These are phyloP conservation scores for Cercospora sojina DNA, from an alignment of 2,329 filamentous ascomycete genomes.

Conservation along the genomic window DNA sequence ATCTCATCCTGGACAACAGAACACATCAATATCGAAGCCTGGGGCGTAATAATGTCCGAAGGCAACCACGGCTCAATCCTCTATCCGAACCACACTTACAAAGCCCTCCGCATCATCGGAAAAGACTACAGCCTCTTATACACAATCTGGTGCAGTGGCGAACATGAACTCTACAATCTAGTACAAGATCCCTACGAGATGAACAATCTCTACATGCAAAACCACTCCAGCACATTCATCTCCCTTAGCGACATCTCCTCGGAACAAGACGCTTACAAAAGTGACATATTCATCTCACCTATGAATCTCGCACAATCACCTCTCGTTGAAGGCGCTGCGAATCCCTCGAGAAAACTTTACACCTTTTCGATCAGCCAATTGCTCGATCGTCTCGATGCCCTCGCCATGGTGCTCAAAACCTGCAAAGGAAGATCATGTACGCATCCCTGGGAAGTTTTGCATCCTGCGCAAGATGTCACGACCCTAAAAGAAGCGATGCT, in stretches of 20 bases:
- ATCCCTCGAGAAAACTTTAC: fast-evolving
- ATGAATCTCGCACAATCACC: background rate
- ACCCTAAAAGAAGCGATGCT: constrained; percentile 18
- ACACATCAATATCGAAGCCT: constrained; percentile 45
- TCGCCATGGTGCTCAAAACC: constrained; percentile 26
- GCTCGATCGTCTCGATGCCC: constrained; percentile 22
- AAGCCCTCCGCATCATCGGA: constrained; percentile 33
- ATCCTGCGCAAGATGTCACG: constrained; percentile 15
- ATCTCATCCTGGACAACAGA: constrained; percentile 33
- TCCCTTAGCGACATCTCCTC: background rate
- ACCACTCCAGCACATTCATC: background rate
- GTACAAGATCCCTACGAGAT: constrained; percentile 29
- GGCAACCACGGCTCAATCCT: constrained; percentile 33
- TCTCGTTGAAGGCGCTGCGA: background rate
- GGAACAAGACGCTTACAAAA: background rate
- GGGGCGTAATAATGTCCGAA: constrained; percentile 41
- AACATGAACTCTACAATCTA: constrained; percentile 64
- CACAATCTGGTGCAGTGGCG: constrained; percentile 67
- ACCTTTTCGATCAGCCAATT: constrained; percentile 1
- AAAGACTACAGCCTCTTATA: constrained; percentile 61
- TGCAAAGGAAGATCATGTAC: constrained; percentile 20
- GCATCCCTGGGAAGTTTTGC: constrained; percentile 24
- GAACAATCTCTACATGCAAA: constrained; percentile 22
- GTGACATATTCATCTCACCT: background rate
- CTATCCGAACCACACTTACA: constrained; percentile 37